These are phyloP conservation scores for Trichoderma simmonsii DNA, from an alignment of 2,329 filamentous ascomycete species.

Conservation along the genomic window DNA sequence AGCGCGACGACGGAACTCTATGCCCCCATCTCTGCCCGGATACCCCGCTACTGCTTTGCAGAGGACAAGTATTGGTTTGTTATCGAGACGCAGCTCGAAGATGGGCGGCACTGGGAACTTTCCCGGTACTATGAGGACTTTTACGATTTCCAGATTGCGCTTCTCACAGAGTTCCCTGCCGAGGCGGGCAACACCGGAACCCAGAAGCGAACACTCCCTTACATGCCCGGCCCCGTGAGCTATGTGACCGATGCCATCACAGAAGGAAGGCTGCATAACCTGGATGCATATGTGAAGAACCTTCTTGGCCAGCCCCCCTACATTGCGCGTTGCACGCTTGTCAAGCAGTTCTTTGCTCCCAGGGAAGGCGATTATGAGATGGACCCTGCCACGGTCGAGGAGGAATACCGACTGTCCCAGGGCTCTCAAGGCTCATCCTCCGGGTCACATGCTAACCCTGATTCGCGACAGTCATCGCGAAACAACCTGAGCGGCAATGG, in stretches of 20 bases:
- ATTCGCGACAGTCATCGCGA: constrained; percentile 63
- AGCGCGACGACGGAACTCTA: constrained; percentile 56
- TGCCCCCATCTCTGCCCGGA: constrained; percentile 77
- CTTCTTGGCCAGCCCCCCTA: constrained; percentile 78
- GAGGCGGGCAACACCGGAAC: constrained; percentile 84
- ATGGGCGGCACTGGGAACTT: constrained; percentile 88
- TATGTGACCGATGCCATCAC: constrained; percentile 98
- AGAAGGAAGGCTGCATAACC: constrained; percentile 83
- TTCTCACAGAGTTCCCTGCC: constrained; percentile 85
- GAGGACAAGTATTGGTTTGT: constrained; percentile 96
- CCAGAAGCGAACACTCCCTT: constrained; percentile 80
- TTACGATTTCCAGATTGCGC: constrained; percentile 95
- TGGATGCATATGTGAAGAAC: constrained; percentile 95
- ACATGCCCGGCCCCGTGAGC: constrained; percentile 97
- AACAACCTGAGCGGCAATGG: constrained; percentile 59
- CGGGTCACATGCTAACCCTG: constrained; percentile 57
- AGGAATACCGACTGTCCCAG: constrained; percentile 73
- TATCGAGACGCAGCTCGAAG: constrained; percentile 85
- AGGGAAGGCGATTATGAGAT: constrained; percentile 92
- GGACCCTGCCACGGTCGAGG: constrained; percentile 68
- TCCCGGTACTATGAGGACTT: constrained; percentile 97
- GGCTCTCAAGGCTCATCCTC: constrained; percentile 65
- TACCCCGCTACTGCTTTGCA: constrained; percentile 90
- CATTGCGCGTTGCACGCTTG: constrained; percentile 78
- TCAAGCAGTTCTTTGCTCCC: constrained; percentile 87